These are phyloP conservation scores for Climacium dendroides DNA, from an alignment of 225 moss, liverwort and hornwort genomes.

Conservation along the genomic window DNA sequence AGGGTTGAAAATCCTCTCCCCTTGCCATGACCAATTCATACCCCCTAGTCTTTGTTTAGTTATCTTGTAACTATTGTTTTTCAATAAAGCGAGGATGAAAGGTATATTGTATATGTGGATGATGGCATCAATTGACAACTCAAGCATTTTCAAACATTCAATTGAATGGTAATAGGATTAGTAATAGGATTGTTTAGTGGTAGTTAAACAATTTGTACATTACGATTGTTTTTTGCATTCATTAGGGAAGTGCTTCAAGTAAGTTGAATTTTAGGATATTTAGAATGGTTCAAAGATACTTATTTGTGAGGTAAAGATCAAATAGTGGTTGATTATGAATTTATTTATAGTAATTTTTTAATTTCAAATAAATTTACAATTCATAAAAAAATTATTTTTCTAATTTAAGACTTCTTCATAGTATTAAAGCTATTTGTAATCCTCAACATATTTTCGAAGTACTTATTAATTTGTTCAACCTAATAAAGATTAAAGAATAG, in stretches of 20 bases:
- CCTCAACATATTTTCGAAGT: fast-evolving
- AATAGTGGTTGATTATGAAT: neutral
- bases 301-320: neutral
- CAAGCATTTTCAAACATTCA: neutral
- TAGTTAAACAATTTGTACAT: neutral
- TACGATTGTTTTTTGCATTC: neutral
- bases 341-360: neutral
- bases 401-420: fast-evolving
- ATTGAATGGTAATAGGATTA: neutral
- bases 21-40: neutral
- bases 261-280: neutral
- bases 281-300: neutral
- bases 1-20: fast-evolving
- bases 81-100: neutral
- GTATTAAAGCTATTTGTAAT: neutral
- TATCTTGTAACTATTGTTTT: neutral
- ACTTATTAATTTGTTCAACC: fast-evolving
- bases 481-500: fast-evolving
- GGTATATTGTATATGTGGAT: neutral
- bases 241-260: fast-evolving
- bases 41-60: fast-evolving
- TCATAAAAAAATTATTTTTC: neutral
- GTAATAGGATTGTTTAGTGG: neutral
- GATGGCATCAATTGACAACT: neutral
- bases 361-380: neutral